Evolutionary conservation across 495 filamentous ascomycete genomes (phyloP), one percentile per base, ranked within the genome.

Genomic region (Xylaria grammica): DNA sequence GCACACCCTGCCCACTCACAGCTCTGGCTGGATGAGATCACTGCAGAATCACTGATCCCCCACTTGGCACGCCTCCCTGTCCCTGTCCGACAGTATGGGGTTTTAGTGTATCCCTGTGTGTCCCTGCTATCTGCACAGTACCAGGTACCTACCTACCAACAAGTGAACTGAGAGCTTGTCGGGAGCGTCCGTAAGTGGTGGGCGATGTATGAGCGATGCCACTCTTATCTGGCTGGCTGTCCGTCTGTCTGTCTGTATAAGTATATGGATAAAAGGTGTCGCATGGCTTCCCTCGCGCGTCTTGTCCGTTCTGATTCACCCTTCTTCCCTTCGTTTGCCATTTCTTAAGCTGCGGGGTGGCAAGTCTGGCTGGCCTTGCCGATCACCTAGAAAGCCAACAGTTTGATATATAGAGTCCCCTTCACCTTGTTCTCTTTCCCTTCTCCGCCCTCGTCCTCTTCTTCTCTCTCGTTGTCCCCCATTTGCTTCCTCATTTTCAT

Each of bases 231-330:
- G 51, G 22, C 20, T 9, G 45, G 20, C 6, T 44, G 15, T 3
- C 1, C 42, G 51, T 38, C 20, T 9, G 45, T 48, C 6, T 44
- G 15, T 3, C 1, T 29, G 42, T 59, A 46, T 59, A 59, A 48
- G 56, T 59, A 59, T 40, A 36, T 29, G 29, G 56, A 59, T 59
- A 48, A 26, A 27, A 22, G 9, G 3, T 59, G 27, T 48, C 42
- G 56, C 56, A 46, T 59, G 40, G 40, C 56, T 48, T 36, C 56
- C 42, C 56, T 59, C 42, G 56, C 56, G 59, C 59, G 17, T 30
- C 40, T 34, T 24, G 15, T 50, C 36, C 42, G 59, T 62, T 26
- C 32, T 13, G 46, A 46, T 19, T 62, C 46, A 62, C 59, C 29
- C 40, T 17, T 51, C 19, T 8, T 50, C 46, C 34, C 45, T 62